Base-by-base conservation (phyloP, 1,139 yeast genomes). In the Blastobotrys malaysiensis region DNA sequence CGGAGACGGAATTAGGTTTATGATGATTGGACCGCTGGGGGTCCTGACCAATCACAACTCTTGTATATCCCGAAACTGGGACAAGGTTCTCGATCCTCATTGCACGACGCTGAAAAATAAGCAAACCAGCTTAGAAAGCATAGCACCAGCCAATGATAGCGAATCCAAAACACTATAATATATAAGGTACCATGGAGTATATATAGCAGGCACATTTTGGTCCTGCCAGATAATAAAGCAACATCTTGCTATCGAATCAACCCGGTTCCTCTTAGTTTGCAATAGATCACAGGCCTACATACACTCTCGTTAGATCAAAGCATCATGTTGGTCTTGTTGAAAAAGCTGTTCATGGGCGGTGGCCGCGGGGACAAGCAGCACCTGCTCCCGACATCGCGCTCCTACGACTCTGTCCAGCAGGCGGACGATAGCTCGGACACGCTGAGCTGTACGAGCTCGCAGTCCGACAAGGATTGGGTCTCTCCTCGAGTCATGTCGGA, bases 401-500 rank as follows among this genome's bases (percentile, higher is more conserved):
- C 67, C 19, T 63, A 64, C 53, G 64, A 64, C 44, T 54, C 59
- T 18, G 59, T 57, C n/a, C 45, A 47, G 39, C 48, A 54, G 26
- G 62, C 55, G 18, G 59, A 56, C 13, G 16, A 44, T 31, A 39
- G 13, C 18, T 31, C 39, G 39, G 39, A 31, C 39, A 31, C 39
- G 14, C 16, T 31, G 16, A 31, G 39, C 39, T 31, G 14, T 7
- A n/a, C n/a, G 4, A 19, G 20, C 44, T 31, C 24, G 43, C 44
- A 18, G 43, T 9, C n/a, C 45, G 39, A 9, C 57, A 51, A 26
- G 57, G n/a, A 59, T 14, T 56, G 60, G 4, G 51, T 64, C 45
- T 47, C 63, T 44, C 70, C 93, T 3, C 78, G 93, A 65, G 88
- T 86, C 50, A 84, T 86, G 83, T 81, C 87, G 19, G 93, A 86